Base-by-base conservation (phyloP, 2,329 filamentous ascomycete species). In the Neofusicoccum kwambonambiense region DNA sequence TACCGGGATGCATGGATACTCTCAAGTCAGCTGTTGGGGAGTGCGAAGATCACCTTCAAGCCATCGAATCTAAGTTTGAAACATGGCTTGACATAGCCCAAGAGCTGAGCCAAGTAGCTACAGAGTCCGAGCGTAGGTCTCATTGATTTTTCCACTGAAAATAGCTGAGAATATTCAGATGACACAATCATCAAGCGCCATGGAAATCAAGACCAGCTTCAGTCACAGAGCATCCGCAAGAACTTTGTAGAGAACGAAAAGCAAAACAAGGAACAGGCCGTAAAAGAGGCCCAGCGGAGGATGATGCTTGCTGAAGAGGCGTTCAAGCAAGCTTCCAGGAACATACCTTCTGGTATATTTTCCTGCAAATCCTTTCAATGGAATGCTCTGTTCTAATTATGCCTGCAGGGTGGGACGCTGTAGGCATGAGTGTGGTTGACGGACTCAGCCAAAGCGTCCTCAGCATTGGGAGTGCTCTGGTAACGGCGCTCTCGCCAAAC, bases 231-330 rank as follows among this genome's bases (percentile, higher is more conserved):
- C 15, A 34, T 58, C 22, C 54, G 41, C 13, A 35, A 31, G 15
- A 31, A 42, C 4, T 58, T 34, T 34, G 54, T 41, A 3, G 41
- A 58, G 22, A 35, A 58, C 0, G 54, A 58, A 17, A 34, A 31
- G 41, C 41, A 45, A 2, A 58, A 15, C 4, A 58, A 17, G 17
- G 54, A 58, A 4, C 39, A 44, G 1, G 54, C 54, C 4, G 54
- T 58, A 4, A 44, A 19, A 31, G 54, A 58, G 35, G 54, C 54
- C 3, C 54, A 58, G 9, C 6, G 54, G 15, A 27, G 54, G 22
- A 58, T 58, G 54, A n/a, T 42, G 9, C 54, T 58, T n/a, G 54
- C 54, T 9, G 54, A 58, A 13, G 54, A 58, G 11, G 54, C 54
- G 8, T 58, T 58, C 41, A 58, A 58, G 27, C 54, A 58, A 19